Evolutionary conservation across 2,329 filamentous ascomycete species (phyloP).

Genomic region (Phialemonium atrogriseum): DNA sequence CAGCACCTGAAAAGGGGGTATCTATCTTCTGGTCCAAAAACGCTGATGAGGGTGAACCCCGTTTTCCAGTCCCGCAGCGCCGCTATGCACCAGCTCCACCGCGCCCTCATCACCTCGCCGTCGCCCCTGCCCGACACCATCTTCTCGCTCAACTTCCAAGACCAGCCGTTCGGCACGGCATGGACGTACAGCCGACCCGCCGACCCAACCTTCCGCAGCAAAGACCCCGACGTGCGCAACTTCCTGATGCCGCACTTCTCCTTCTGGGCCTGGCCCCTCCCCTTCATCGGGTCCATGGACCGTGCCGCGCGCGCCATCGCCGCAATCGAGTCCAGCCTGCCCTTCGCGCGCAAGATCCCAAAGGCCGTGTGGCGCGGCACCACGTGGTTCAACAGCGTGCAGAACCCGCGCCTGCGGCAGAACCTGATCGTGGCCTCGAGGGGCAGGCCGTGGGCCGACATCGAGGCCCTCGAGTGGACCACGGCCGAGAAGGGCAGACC

Average conservation of each 20-base stretch:
- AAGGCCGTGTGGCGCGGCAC: slow-evolving; percentile 38
- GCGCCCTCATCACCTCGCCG: slow-evolving; percentile 10
- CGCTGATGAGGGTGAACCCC: too few relatives aligned
- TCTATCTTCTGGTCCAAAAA: slow-evolving; percentile 4
- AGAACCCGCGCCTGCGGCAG: slow-evolving; percentile 22
- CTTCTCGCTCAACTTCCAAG: slow-evolving; percentile 37
- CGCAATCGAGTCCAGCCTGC: slow-evolving; percentile 18
- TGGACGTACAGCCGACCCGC: slow-evolving; percentile 34
- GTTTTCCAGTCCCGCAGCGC: slow-evolving; percentile 3
- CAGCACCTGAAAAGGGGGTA: too few relatives aligned
- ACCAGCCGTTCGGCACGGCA: slow-evolving; percentile 25
- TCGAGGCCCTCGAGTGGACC: slow-evolving; percentile 25
- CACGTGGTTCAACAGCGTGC: slow-evolving; percentile 29
- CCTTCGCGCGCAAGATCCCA: slow-evolving; percentile 21
- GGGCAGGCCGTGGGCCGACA: slow-evolving; percentile 31
- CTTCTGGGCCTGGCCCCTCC: slow-evolving; percentile 43
- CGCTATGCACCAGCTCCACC: slow-evolving; percentile 7
- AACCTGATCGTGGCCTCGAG: slow-evolving; percentile 22
- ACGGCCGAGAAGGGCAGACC: slow-evolving; percentile 7
- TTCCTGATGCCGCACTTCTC: slow-evolving; percentile 46
- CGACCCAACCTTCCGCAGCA: slow-evolving; percentile 19
- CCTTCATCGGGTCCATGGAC: slow-evolving; percentile 33
- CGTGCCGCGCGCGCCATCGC: slow-evolving; percentile 24
- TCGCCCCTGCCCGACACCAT: slow-evolving; percentile 33
- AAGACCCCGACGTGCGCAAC: slow-evolving; percentile 15